Evolutionary conservation across 2,329 filamentous ascomycete genomes (phyloP), one percentile per base, ranked within the genome.

Genomic region (Botrytis paeoniae): DNA sequence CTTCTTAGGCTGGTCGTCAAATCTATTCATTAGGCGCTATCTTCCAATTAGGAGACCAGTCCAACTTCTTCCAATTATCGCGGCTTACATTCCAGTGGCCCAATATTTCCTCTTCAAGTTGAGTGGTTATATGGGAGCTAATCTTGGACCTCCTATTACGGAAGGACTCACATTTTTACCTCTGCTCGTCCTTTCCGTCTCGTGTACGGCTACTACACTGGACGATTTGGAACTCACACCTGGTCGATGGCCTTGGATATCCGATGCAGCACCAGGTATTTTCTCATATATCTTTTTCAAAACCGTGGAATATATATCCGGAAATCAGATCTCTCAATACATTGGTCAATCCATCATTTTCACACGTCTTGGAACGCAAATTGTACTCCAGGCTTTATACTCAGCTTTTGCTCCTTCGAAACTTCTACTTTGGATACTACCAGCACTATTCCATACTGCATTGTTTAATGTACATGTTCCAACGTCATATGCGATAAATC

Each of bases 91-190:
- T 37, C 95, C 95, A 0, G 84, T 88, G 14, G 82, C 92, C 25
- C 94, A 98, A 80, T 92, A 88, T 79, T 86, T 90, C 63, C 82
- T 96, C n/a, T 92, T 91, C 79, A 84, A 86, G 71, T 84, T 88
- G 80, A 97, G 93, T 82, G 85, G 84, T 7, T 78, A 82, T 14
- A 83, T 97, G 32, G 93, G 93, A 0, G 89, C 91, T 25, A 84
- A 86, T 12, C 88, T 88, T 79, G 96, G 95, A 0, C 95, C 96
- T 1, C 79, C 94, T 10, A 80, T 93, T 71, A 95, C 92, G 0
- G 94, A 97, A 80, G 80, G 85, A 1, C 79, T 94, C 45, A 95
- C 93, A 1, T 89, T 94, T 78, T 89, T 92, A 71, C 92, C 92
- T 1, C 80, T 94, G 41, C 82, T 92, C 18, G 81, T 87, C n/a